A percentile compares a stretch with the other conserved stretches of the same genome.
Conservation (phyloP, 495 filamentous ascomycete species). For the Astrothelium subdiscretum region DNA sequence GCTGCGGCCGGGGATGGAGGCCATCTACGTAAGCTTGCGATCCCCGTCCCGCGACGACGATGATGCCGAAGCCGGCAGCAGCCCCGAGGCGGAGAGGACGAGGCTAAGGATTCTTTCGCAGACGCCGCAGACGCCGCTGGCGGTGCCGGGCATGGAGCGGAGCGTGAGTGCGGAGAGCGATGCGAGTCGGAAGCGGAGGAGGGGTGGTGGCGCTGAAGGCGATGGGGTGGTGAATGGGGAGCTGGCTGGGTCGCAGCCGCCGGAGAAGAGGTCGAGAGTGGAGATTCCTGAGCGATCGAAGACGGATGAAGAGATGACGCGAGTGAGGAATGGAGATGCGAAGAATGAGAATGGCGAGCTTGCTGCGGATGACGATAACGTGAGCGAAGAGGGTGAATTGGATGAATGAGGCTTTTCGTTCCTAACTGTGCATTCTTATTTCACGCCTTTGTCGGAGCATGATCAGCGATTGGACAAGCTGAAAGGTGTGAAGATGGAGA, state of each 20-base stretch:
- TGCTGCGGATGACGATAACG: not conserved
- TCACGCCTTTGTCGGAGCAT: not conserved
- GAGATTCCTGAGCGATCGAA: not conserved
- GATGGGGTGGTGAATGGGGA: not conserved
- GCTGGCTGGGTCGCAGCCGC: not conserved
- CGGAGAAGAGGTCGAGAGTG: not conserved
- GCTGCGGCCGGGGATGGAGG: not conserved
- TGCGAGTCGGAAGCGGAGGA: not conserved
- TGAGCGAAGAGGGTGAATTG: not conserved
- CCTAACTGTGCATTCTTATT: not conserved
- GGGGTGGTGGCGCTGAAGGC: not conserved
- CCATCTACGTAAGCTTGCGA: not conserved
- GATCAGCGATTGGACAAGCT: not conserved
- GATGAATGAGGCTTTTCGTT: not conserved
- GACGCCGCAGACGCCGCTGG: not conserved
- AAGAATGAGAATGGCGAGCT: not conserved
- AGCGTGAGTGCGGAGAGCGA: not conserved
- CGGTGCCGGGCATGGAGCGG: not conserved
- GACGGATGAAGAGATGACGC: not conserved
- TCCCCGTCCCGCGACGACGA: not conserved
- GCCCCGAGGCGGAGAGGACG: not conserved
- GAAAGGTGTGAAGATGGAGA: not conserved
- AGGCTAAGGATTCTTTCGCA: not conserved
- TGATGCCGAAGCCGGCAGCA: not conserved
- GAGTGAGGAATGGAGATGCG: not conserved